phyloP scores from a whole-genome alignment of 768 basidiomycete genomes.

The Lentinus tigrinus region DNA sequence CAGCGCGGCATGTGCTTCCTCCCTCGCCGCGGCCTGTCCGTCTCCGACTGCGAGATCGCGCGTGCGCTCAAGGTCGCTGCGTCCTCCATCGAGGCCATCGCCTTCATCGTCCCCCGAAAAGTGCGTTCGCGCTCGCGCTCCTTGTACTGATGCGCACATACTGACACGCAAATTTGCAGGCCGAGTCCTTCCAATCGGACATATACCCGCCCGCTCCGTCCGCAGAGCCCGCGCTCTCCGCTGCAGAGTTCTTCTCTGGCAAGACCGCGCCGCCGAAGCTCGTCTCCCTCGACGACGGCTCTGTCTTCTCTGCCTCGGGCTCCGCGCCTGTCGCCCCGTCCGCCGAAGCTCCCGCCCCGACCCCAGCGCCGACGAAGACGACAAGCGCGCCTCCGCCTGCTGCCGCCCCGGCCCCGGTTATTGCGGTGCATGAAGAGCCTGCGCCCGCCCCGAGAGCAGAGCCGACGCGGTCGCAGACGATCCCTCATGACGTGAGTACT shows the following conservation, averaged over 20 bases:
- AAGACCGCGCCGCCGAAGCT: conserved; percentile 78
- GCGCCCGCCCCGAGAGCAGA: conserved; percentile 36
- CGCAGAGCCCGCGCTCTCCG: conserved; percentile 72
- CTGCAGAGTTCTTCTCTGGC: conserved; percentile 85
- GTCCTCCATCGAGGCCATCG: conserved; percentile 80
- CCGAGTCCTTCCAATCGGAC: conserved; percentile 95
- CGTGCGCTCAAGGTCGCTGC: conserved; percentile 87
- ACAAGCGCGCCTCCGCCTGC: conserved; percentile 29
- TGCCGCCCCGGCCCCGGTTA: conserved; percentile 24
- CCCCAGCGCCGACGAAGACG: conserved; percentile 25
- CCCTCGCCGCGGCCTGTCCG: conserved; percentile 85
- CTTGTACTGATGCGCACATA: neutral
- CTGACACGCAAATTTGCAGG: conserved; percentile 42
- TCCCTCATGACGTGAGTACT: conserved; percentile 6
- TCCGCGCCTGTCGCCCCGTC: conserved; percentile 19
- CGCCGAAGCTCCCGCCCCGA: conserved; percentile 3
- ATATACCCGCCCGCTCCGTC: conserved; percentile 94
- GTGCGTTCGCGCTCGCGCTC: conserved; percentile 33
- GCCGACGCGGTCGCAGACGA: conserved; percentile 30
- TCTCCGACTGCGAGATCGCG: conserved; percentile 92
- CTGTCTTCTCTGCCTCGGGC: conserved; percentile 33
- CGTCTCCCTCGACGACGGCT: conserved; percentile 74
- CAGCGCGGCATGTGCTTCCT: conserved; percentile 98
- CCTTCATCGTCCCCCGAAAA: conserved; percentile 93
- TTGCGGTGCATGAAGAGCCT: conserved; percentile 10